Conservation (phyloP, 805 yeast genomes). For the Pichia kluyveri region DNA sequence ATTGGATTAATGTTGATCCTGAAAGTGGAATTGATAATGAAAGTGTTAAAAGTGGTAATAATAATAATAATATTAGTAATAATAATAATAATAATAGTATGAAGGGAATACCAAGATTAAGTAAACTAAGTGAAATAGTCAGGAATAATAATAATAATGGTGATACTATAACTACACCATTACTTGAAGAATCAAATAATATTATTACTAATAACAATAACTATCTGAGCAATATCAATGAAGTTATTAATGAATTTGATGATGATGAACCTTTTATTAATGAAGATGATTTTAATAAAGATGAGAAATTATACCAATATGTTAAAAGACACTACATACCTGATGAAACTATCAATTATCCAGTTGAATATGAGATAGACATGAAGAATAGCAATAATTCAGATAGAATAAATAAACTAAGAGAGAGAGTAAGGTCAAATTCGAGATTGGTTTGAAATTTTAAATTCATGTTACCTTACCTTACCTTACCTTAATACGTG, state of each 20-base stretch:
- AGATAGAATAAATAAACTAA: slow-evolving; percentile 9
- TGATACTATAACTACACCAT: slow-evolving; percentile 4
- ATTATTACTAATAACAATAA: slow-evolving; percentile 5
- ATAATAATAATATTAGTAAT: neutral
- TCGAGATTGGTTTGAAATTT: neutral
- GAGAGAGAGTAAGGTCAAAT: neutral
- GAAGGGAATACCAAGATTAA: neutral
- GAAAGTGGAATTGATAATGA: neutral
- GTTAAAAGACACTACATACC: slow-evolving; percentile 28
- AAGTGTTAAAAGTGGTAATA: neutral
- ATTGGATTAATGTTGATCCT: slow-evolving; percentile 50
- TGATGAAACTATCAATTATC: slow-evolving; percentile 32
- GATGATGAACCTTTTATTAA: neutral
- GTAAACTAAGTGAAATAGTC: neutral
- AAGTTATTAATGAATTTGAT: slow-evolving; percentile 2
- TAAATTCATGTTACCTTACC: too few relatives aligned
- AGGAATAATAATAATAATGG: neutral
- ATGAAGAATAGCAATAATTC: slow-evolving; percentile 13
- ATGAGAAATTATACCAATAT: slow-evolving; percentile 26
- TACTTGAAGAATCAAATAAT: neutral
- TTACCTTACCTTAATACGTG: too few relatives aligned
- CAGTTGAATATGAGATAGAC: slow-evolving; percentile 25
- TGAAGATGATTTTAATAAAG: slow-evolving; percentile 21
- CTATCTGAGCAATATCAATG: slow-evolving; percentile 6
- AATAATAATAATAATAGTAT: slow-evolving; percentile 1